Base-by-base conservation (phyloP, 1,284 basidiomycete species). In the Schizophyllum commune region DNA sequence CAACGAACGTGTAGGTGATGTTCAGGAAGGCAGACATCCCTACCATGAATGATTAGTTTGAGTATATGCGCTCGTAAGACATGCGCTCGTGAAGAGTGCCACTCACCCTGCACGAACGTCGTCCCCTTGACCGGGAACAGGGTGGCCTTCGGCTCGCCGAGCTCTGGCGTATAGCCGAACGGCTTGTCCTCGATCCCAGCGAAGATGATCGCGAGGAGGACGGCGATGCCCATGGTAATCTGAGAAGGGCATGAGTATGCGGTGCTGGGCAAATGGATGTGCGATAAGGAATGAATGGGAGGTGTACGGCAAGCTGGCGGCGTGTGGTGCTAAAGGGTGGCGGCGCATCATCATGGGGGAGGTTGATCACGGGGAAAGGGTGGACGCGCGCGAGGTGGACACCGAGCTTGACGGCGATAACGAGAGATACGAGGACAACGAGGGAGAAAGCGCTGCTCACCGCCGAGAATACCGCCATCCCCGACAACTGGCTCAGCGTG, bases 1-100 rank as follows among this genome's bases (percentile, higher is more conserved):
- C 86, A 55, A 88, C 79, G 68, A 83, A 84, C 1, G 85, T 83
- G 70, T 85, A 86, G 15, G 77, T 78, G 61, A 80, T 80, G 65
- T 80, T 79, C 54, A 79, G 67, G 65, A 78, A 79, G 5, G 77
- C 77, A 11, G 74, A 75, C 75, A 79, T 77, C 32, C 75, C 75
- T n/a, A n/a, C n/a, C n/a, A n/a, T n/a, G n/a, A n/a, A n/a, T n/a
- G n/a, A n/a, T n/a, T n/a, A n/a, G n/a, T n/a, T n/a, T n/a, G n/a
- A n/a, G n/a, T n/a, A n/a, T n/a, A n/a, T n/a, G n/a, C n/a, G n/a
- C n/a, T n/a, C n/a, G n/a, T n/a, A n/a, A n/a, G n/a, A n/a, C n/a
- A n/a, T n/a, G n/a, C n/a, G n/a, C n/a, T n/a, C n/a, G n/a, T n/a
- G n/a, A n/a, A n/a, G n/a, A n/a, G n/a, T n/a, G n/a, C n/a, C n/a